Evolutionary conservation across 257 asterid genomes (phyloP), one percentile per base, ranked within the genome.

Genomic region (Phtheirospermum japonicum): DNA sequence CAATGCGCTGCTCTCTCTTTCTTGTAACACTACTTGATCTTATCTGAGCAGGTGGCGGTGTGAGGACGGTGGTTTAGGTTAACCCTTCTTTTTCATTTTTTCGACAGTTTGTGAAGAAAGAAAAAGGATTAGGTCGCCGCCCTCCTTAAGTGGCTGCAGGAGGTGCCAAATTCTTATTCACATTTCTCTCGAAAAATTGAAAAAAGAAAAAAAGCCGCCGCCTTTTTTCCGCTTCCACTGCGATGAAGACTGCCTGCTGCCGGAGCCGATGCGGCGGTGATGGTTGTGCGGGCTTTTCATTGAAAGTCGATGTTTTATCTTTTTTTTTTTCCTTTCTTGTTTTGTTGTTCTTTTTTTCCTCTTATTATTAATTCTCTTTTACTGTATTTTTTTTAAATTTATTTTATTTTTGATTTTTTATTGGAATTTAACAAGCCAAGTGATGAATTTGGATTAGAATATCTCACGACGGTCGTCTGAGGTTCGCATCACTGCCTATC

Each of bases 201-300:
- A n/a, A n/a, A n/a, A n/a, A n/a, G 48, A 3, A 9, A 8, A 6
- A 43, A 64, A 10, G 6, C 8, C 63, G 14, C n/a, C 53, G 59
- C 10, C 19, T 58, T 61, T 50, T 61, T 61, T 39, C 81, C 54
- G 67, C 72, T 64, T 72, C 57, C 57, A 49, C 73, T 69, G 93
- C 80, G 73, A 76, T 85, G 93, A 85, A 76, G 89, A 82, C 86
- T 85, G 89, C 82, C 78, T 56, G 93, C 89, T 16, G 50, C 42
- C 86, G 70, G 73, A 85, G 85, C 83, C 71, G 6, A 6, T 37
- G 64, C 63, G 80, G 82, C 71, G 69, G 57, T 83, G 89, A 78
- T 43, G 86, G 82, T 20, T 39, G 1, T 2, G 86, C 83, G 86
- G 85, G 89, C 84, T 82, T 26, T 59, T 59, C 54, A 11, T 18